Evolutionary conservation across 2,329 filamentous ascomycete species (phyloP).

Genomic region (Pseudocercospora musae): DNA sequence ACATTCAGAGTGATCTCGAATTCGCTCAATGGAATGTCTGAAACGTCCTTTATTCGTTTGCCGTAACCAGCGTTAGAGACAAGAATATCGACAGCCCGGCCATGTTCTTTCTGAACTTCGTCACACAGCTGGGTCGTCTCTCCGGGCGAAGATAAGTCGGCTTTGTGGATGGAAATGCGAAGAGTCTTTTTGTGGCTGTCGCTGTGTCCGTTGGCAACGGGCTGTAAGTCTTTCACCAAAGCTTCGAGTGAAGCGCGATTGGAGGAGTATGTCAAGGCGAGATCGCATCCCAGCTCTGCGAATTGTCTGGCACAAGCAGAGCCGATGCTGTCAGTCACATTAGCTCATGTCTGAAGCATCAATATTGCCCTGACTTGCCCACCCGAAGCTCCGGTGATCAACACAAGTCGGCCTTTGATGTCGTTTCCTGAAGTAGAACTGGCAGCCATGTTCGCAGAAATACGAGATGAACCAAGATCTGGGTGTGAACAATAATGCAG

Average conservation of each 20-base stretch:
- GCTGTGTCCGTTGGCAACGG: constrained; percentile 18
- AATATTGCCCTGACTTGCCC: constrained; percentile 10
- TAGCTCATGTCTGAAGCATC: neutral
- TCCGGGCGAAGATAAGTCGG: constrained; percentile 54
- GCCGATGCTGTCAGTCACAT: constrained; percentile 48
- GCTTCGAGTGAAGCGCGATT: constrained; percentile 46
- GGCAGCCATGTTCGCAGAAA: constrained; percentile 3
- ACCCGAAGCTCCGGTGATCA: constrained; percentile 61
- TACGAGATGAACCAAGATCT: neutral
- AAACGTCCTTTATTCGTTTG: constrained; percentile 52
- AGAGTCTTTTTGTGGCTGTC: constrained; percentile 32
- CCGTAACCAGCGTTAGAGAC: constrained; percentile 65
- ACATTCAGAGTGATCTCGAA: constrained; percentile 62
- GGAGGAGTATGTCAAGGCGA: constrained; percentile 58
- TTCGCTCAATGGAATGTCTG: constrained; percentile 60
- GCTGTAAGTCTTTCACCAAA: constrained; percentile 36
- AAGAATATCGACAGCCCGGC: constrained; percentile 59
- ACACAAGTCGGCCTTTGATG: constrained; percentile 52
- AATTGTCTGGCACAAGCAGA: constrained; percentile 56
- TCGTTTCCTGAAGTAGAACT: constrained; percentile 33
- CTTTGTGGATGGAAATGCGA: constrained; percentile 54
- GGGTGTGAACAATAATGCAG: neutral
- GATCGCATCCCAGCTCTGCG: constrained; percentile 49
- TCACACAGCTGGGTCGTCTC: constrained; percentile 54
- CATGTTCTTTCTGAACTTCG: constrained; percentile 53